A percentile compares a stretch with the other conserved stretches of the same genome.
These are phyloP conservation scores for Salvia sclarea DNA, from an alignment of 305 asterid genomes.

Conservation along the genomic window DNA sequence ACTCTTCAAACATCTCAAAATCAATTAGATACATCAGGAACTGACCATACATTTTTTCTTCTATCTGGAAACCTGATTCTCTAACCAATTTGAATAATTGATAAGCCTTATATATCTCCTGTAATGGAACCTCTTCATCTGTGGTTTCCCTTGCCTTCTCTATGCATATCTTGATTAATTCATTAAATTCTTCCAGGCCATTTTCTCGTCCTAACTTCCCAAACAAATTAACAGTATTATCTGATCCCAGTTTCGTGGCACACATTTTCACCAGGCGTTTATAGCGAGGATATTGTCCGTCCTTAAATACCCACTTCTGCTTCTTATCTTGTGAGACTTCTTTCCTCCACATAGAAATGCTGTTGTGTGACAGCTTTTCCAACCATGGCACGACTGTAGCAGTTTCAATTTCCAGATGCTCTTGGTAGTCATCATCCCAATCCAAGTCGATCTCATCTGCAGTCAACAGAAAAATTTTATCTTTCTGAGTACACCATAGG, in stretches of 20 bases:
- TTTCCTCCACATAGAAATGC: conserved; percentile 48
- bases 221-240: conserved; percentile 49
- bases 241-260: conserved; percentile 62
- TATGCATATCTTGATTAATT: conserved; percentile 54
- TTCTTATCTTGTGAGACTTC: conserved; percentile 58
- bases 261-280: conserved; percentile 46
- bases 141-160: conserved; percentile 57
- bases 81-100: conserved; percentile 49
- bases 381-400: conserved; percentile 49
- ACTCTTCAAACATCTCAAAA: conserved; percentile 66
- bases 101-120: conserved; percentile 60
- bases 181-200: conserved; percentile 61
- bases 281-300: conserved; percentile 38
- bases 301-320: conserved; percentile 52
- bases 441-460: conserved; percentile 55
- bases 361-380: conserved; percentile 32
- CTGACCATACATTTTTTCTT: conserved; percentile 66
- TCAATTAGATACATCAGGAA: conserved; percentile 70
- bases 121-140: conserved; percentile 60
- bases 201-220: conserved; percentile 61
- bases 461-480: conserved; percentile 31
- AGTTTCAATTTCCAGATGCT: background rate
- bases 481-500: conserved; percentile 17
- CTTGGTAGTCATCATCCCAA: conserved; percentile 46
- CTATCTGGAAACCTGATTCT: conserved; percentile 66